These are phyloP conservation scores for Barnettozyma vustinii DNA, from an alignment of 805 yeast genomes.

Conservation along the genomic window DNA sequence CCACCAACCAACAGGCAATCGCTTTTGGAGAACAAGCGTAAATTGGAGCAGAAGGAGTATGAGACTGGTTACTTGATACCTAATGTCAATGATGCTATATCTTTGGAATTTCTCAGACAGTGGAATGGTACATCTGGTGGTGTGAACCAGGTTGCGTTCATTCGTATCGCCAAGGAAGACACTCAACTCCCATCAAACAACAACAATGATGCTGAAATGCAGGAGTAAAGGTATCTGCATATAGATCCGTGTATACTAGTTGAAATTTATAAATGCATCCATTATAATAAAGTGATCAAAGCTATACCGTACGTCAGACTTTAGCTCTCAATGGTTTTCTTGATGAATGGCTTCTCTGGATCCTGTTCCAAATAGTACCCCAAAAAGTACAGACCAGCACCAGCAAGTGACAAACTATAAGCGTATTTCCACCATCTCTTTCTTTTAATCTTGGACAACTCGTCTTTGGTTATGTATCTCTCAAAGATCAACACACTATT, in stretches of 20 bases:
- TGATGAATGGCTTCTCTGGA: conserved; percentile 3
- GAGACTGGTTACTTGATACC: conserved; percentile 70
- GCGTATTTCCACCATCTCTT: conserved; percentile 5
- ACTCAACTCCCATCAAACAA: conserved; percentile 7
- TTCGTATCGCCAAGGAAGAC: conserved; percentile 22
- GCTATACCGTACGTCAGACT: no score
- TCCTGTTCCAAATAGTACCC: conserved; percentile 3
- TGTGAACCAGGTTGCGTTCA: conserved; percentile 47
- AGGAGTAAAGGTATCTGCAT: conserved; percentile 1
- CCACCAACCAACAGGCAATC: conserved; percentile 73
- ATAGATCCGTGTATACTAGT: neutral
- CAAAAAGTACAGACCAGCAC: neutral
- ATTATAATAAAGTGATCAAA: neutral
- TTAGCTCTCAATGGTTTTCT: conserved; percentile 3
- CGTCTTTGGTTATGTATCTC: conserved; percentile 23
- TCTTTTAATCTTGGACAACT: conserved; percentile 3
- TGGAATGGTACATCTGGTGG: conserved; percentile 90
- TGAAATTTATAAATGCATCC: neutral
- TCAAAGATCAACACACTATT: conserved; percentile 36
- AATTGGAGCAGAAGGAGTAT: conserved; percentile 57
- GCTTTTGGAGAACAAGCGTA: conserved; percentile 52
- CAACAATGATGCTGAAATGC: conserved; percentile 11
- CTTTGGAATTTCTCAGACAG: conserved; percentile 51
- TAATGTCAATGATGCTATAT: conserved; percentile 55
- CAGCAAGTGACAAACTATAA: neutral